These are phyloP conservation scores for Glycine latifolia DNA, from an alignment of 306 rosid genomes.

Conservation along the genomic window DNA sequence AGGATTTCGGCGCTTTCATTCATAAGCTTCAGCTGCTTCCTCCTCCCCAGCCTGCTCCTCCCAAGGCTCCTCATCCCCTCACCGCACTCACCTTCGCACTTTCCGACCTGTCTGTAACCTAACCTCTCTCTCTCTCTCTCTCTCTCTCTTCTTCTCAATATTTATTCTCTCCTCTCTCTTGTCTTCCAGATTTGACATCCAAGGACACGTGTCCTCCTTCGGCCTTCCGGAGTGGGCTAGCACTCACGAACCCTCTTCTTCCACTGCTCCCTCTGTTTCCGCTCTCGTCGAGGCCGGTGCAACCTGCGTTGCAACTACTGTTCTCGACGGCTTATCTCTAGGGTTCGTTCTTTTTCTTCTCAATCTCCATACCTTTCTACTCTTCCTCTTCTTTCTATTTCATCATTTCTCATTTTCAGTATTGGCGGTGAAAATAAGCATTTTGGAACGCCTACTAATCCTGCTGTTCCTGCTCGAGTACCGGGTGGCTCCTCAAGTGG, in stretches of 20 bases:
- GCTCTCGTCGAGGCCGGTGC: constrained; percentile 92
- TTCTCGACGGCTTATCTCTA: constrained; percentile 74
- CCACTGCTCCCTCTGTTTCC: constrained; percentile 70
- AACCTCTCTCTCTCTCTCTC: too few relatives aligned
- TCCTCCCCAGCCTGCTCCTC: constrained; percentile 96
- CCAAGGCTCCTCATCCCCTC: constrained; percentile 96
- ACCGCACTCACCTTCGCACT: constrained; percentile 83
- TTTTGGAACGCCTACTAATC: constrained; percentile 84
- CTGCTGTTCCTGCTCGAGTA: constrained; percentile 67
- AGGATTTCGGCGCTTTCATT: constrained; percentile 90
- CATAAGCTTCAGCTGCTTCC: constrained; percentile 75
- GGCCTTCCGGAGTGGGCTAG: constrained; percentile 96
- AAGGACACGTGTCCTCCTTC: constrained; percentile 81
- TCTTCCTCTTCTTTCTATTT: too few relatives aligned
- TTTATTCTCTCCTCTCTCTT: too few relatives aligned
- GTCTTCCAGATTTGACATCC: constrained; percentile 67
- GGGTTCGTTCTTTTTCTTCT: constrained; percentile 57
- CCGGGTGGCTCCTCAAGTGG: constrained; percentile 97
- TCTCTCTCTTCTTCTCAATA: too few relatives aligned
- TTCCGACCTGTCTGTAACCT: constrained; percentile 72
- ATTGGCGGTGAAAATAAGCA: constrained; percentile 85
- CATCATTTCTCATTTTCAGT: constrained; percentile 50
- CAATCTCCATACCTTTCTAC: too few relatives aligned
- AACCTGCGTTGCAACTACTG: constrained; percentile 80
- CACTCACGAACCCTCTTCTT: constrained; percentile 81